These are phyloP conservation scores for Smallanthus sonchifolius DNA, from an alignment of 129 eudicot species.

Conservation along the genomic window DNA sequence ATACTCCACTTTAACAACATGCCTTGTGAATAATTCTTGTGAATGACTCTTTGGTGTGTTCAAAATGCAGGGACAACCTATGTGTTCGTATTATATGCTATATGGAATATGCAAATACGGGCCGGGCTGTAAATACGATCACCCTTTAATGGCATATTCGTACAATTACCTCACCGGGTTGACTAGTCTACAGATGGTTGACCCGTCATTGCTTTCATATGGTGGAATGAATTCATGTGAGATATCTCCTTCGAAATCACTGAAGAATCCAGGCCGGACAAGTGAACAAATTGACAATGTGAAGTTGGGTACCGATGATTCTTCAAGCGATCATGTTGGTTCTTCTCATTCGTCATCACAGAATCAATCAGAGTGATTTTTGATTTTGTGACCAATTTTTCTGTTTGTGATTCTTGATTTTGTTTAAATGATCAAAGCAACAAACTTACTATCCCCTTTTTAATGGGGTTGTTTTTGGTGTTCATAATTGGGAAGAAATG, in stretches of 20 bases:
- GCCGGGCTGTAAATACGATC: constrained; percentile 65
- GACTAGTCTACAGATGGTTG: constrained; percentile 37
- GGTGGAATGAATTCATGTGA: constrained; percentile 25
- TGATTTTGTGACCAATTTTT: background rate
- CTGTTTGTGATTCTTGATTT: background rate
- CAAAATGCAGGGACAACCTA: constrained; percentile 63
- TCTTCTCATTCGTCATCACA: constrained; percentile 24
- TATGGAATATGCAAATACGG: constrained; percentile 78
- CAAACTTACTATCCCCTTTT: background rate
- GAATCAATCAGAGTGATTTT: constrained; percentile 27
- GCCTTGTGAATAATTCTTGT: background rate
- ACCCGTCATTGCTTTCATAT: constrained; percentile 28
- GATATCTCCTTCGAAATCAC: constrained; percentile 37
- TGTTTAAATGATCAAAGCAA: constrained; percentile 15
- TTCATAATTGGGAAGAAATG: constrained; percentile 10
- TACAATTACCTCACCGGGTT: constrained; percentile 32
- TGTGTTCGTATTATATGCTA: constrained; percentile 49
- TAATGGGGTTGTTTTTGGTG: constrained; percentile 21
- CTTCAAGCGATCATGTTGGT: constrained; percentile 37
- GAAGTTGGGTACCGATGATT: constrained; percentile 21
- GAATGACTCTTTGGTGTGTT: background rate
- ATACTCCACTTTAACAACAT: background rate
- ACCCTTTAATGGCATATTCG: constrained; percentile 56
- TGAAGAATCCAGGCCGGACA: constrained; percentile 34
- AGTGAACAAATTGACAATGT: constrained; percentile 22